A percentile compares a stretch with the other conserved stretches of the same genome.
Conservation (phyloP, 139 green algal species). For the Ettlia oleoabundans region DNA sequence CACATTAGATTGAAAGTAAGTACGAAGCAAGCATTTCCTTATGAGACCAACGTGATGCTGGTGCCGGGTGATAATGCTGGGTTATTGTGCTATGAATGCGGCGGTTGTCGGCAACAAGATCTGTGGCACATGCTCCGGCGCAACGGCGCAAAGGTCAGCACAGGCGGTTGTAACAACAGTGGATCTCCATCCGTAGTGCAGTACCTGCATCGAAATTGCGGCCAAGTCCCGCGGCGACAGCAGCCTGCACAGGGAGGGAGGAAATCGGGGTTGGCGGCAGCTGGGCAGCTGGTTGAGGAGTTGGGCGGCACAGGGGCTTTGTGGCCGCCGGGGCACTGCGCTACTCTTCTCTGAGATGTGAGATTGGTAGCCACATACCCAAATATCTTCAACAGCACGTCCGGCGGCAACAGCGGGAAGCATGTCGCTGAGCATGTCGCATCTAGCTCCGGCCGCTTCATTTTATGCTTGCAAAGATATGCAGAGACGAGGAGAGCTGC, state of each 20-base stretch:
- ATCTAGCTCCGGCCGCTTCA: not conserved
- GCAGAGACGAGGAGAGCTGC: too few species aligned
- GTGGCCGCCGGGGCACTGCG: too few species aligned
- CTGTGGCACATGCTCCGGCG: too few species aligned
- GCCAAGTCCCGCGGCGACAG: conserved; percentile 10
- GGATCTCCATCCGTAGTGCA: not conserved
- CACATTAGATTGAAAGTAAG: too few species aligned
- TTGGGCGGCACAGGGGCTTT: too few species aligned
- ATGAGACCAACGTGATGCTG: too few species aligned
- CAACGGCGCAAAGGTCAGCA: too few species aligned
- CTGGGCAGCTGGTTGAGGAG: not conserved
- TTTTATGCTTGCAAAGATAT: not conserved
- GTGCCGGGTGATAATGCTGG: too few species aligned
- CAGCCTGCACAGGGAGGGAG: not conserved
- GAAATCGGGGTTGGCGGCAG: not conserved
- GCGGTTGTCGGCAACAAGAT: too few species aligned
- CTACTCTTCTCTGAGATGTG: not conserved
- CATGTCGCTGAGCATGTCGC: not conserved
- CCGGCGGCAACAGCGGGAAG: not conserved
- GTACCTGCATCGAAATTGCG: conserved; percentile 16
- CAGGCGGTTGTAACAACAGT: not conserved
- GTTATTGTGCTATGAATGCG: too few species aligned
- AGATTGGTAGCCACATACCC: not conserved
- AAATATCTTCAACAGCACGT: conserved; percentile 7
- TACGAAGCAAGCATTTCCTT: too few species aligned